Evolutionary conservation across 345 rosid species (phyloP), one percentile per base, ranked within the genome.

Genomic region (Eucalyptus regnans): DNA sequence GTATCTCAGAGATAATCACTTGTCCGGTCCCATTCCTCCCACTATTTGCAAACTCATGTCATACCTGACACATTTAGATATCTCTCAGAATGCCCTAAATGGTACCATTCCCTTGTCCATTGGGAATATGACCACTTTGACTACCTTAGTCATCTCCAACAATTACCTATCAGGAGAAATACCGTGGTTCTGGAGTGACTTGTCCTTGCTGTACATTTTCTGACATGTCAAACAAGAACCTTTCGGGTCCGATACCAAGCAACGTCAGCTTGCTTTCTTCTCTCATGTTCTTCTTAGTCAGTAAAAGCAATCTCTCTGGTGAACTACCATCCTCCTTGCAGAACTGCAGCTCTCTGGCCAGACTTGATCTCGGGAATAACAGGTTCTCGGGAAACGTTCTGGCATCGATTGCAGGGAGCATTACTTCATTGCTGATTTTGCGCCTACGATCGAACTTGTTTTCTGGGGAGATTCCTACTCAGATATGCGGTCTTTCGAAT

Each of bases 221-320:
- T 51, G 71, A 62, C 71, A 13, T 2, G 37, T 29, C 33, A 31
- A 62, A 62, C 17, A 0, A 29, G 12, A 29, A 29, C 71, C 33
- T 62, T 62, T 29, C 18, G 16, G 37, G 37, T 29, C 91, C 86
- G 54, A 93, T 93, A 50, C 95, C 94, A 29, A 62, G 71, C 1
- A 18, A 62, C 33, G 71, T 62, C 5, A 31, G 33, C 71, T 62
- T 62, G n/a, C 71, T 62, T 62, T 62, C 71, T 31, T 62, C 71
- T 29, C 71, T 62, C 33, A 62, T 29, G 71, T 62, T 62, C 71
- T 62, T 62, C 33, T 13, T 62, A 62, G 8, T 62, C 17, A 29
- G 9, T 29, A 62, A 62, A 12, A 62, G 15, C 33, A 12, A 62
- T 29, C 71, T 62, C 71, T 62, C 71, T 12, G 3, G 71, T 9